Evolutionary conservation across 2,329 filamentous ascomycete genomes (phyloP), one percentile per base, ranked within the genome.

Genomic region (Fusarium dlaminii): DNA sequence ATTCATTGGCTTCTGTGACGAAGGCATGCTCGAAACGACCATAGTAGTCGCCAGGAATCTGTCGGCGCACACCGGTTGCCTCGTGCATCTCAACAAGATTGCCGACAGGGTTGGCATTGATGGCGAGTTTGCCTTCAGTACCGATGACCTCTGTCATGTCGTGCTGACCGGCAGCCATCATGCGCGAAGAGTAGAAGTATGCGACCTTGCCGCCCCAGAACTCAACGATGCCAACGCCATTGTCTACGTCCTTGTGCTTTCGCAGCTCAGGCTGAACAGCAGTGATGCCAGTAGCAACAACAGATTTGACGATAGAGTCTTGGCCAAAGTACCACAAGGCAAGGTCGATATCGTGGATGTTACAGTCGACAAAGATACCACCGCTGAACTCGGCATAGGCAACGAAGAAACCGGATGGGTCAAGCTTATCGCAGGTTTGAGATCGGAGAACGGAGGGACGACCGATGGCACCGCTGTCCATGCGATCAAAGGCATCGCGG

Each of bases 291-390:
- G 77, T 73, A 12, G 80, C 80, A 8, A 78, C 72, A 8, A 80
- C 78, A 43, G 74, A 79, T 72, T 81, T 81, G 60, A 80, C 76
- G 10, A 80, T 73, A 5, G 73, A 77, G 58, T 82, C 78, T 40
- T 81, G 76, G 46, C 78, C 79, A 42, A 82, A 79, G 73, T 80
- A 81, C 80, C 80, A 82, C 36, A 82, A 68, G 0, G 80, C 76
- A 36, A 82, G 77, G 57, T 82, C 80, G 54, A 93, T 93, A 75
- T 93, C 91, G 83, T 93, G 91, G 77, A 93, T 90, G 58, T 88
- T 90, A 82, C 89, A 91, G 83, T 93, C 91, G 65, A 93, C 91
- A 75, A 93, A 93, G 79, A 93, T 92, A 29, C 91, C 91, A 39
- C 91, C 91, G 4, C 85, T 88, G 81, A 88, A 90, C 75, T 90